Conservation (phyloP, 106 monocot genomes). For the Phalaenopsis aphrodite region DNA sequence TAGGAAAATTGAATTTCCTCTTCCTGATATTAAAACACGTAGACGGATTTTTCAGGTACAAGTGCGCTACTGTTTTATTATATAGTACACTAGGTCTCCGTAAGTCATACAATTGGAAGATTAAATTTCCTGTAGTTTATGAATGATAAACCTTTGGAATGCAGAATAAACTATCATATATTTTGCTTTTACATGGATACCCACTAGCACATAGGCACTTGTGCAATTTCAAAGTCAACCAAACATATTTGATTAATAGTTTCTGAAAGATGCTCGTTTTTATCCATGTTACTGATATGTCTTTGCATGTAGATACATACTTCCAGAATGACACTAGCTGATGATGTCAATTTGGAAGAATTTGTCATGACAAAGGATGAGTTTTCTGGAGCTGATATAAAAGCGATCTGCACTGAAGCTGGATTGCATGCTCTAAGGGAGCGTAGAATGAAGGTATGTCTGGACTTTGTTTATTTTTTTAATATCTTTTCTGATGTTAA, state of each 20-base stretch:
- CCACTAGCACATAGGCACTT: background rate
- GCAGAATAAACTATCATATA: background rate
- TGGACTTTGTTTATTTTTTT: background rate
- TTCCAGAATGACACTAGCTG: slow-evolving; percentile 87
- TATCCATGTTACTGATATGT: background rate
- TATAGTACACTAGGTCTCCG: background rate
- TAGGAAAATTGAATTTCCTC: slow-evolving; percentile 91
- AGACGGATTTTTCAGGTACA: slow-evolving; percentile 84
- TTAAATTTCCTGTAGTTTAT: background rate
- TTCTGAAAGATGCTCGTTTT: background rate
- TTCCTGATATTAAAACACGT: slow-evolving; percentile 92
- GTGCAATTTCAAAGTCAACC: background rate
- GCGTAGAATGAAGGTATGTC: slow-evolving; percentile 81
- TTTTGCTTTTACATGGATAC: background rate
- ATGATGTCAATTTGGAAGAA: slow-evolving; percentile 95
- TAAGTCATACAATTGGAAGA: background rate
- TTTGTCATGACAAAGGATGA: slow-evolving; percentile 99
- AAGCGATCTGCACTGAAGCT: slow-evolving; percentile 97
- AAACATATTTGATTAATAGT: background rate
- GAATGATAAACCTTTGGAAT: background rate
- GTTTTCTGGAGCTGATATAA: slow-evolving; percentile 96
- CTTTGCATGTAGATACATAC: slow-evolving; percentile 67
- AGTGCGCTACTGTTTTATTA: background rate
- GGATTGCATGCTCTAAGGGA: slow-evolving; percentile 91
- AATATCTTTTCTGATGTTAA: background rate